Conservation (phyloP, 75 land plant genomes). For the Azolla pinnata region DNA sequence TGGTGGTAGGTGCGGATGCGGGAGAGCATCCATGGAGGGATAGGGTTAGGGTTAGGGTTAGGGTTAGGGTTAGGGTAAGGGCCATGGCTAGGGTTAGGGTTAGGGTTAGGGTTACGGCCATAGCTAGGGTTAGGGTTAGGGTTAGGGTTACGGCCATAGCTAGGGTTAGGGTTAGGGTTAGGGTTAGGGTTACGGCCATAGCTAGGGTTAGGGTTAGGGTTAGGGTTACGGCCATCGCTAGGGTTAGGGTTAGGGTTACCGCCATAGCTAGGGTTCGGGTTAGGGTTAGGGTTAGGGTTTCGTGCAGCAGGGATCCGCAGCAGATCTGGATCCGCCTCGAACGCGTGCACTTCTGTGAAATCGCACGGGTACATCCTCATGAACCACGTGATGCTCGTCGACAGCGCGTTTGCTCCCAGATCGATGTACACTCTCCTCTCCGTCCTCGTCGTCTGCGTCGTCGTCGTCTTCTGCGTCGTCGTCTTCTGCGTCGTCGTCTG, state of each 20-base stretch:
- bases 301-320: constrained; percentile 2
- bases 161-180: too few relatives aligned
- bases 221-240: neutral
- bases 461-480: constrained; percentile 2
- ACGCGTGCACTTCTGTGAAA: constrained; percentile 38
- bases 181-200: too few relatives aligned
- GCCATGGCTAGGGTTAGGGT: too few relatives aligned
- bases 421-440: constrained; percentile 22
- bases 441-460: neutral
- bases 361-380: constrained; percentile 35
- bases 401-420: constrained; percentile 26
- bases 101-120: too few relatives aligned
- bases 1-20: constrained; percentile 18
- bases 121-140: too few relatives aligned
- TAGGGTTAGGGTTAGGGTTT: constrained; percentile 19
- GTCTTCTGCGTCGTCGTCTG: too few relatives aligned
- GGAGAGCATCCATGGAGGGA: constrained; percentile 31
- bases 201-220: too few relatives aligned
- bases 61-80: too few relatives aligned
- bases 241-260: too few relatives aligned
- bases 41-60: too few relatives aligned
- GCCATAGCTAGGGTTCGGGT: constrained; percentile 12
- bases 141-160: too few relatives aligned
- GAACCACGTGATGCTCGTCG: constrained; percentile 33
- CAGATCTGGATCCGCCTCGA: constrained; percentile 15